Evolutionary conservation across 148 eudicot species (phyloP), one percentile per base, ranked within the genome.

Genomic region (Fagopyrum homotropicum): DNA sequence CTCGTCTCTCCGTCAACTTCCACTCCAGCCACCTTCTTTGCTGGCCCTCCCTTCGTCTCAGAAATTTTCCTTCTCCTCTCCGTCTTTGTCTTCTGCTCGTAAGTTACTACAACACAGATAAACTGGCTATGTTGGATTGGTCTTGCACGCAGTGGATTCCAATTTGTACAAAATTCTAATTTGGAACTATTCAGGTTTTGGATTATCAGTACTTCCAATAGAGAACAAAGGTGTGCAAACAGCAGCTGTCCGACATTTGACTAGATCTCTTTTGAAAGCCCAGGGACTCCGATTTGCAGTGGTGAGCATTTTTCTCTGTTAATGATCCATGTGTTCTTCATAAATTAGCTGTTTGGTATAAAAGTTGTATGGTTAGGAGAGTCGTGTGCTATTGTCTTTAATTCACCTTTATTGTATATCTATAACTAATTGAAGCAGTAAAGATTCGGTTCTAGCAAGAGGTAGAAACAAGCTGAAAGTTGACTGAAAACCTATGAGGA

Each of bases 261-360:
- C 84, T 19, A 96, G 98, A 48, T 93, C 80, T 43, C 82, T 93
- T 75, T 83, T 83, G 35, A 82, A 79, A 74, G 82, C 90, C n/a
- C 86, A 85, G 78, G 93, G 96, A 4, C 87, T 89, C 73, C 91
- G 87, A 43, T 93, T 93, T 81, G 98, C 93, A 55, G 81, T 93
- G 83, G 98, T 89, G 15, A 73, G 91, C 78, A 12, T 7, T 54
- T 61, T 68, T 40, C 71, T 35, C 9, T 66, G 71, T 66, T 5
- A 19, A 40, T 35, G 29, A 8, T 5, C 10, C 10, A 8, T 63
- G 45, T 10, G 16, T 30, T 29, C 8, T 63, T 63, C n/a, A 57
- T 57, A 22, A 63, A 63, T 63, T 40, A 14, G 71, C 19, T 66
- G 46, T 14, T 7, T 59, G 64, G n/a, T 19, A 19, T 22, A 2